phyloP scores from a whole-genome alignment of 495 filamentous ascomycete genomes.

The Achaetomiella virescens region DNA sequence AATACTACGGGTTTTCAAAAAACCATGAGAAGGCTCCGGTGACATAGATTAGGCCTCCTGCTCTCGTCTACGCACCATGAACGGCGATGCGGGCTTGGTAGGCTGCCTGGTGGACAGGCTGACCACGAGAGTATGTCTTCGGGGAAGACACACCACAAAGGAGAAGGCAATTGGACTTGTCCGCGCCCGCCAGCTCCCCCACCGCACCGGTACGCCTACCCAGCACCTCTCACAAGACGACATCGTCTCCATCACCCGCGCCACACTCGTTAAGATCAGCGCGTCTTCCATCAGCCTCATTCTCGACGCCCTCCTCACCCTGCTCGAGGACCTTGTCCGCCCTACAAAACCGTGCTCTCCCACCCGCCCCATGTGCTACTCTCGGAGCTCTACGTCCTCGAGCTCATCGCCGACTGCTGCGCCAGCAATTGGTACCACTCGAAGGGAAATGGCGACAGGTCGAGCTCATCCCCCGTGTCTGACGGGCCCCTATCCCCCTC shows the following conservation, averaged over 20 bases:
- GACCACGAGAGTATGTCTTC: conserved; percentile 49
- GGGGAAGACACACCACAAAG: too few species aligned
- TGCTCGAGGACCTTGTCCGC: conserved; percentile 44
- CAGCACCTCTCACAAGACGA: conserved; percentile 57
- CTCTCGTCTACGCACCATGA: conserved; percentile 43
- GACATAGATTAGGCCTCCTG: conserved; percentile 8
- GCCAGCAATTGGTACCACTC: conserved; percentile 44
- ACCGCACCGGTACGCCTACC: conserved; percentile 54
- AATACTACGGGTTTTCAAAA: neutral
- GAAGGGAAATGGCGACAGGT: conserved; percentile 29
- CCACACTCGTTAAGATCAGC: conserved; percentile 55
- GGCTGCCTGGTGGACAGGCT: conserved; percentile 59
- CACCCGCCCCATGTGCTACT: conserved; percentile 50
- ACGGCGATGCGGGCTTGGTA: conserved; percentile 56
- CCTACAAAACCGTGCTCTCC: conserved; percentile 34
- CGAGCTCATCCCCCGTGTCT: neutral
- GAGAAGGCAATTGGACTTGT: conserved; percentile 4
- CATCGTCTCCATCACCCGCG: conserved; percentile 51
- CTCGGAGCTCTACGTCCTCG: conserved; percentile 55
- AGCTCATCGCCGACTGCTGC: conserved; percentile 59
- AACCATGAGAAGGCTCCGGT: conserved; percentile 30
- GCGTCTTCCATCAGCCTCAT: conserved; percentile 47
- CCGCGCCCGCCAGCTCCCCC: conserved; percentile 49
- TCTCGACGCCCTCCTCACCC: conserved; percentile 48
- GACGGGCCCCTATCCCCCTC: conserved; percentile 20